Conservation (phyloP, 2,329 filamentous ascomycete species). For the Stachybotrys echinatus region DNA sequence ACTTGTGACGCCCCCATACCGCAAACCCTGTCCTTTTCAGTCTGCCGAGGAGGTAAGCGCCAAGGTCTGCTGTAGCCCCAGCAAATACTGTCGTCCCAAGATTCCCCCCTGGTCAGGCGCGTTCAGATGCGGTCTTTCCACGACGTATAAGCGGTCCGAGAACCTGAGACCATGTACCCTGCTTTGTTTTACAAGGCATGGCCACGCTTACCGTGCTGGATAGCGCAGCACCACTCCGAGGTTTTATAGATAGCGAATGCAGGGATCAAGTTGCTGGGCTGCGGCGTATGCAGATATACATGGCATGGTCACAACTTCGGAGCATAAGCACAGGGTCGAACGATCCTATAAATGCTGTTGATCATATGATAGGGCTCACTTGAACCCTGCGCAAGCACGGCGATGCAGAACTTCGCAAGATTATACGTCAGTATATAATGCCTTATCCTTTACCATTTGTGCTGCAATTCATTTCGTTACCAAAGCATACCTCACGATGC, state of each 20-base stretch:
- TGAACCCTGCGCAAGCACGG: not conserved
- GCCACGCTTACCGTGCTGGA: not conserved
- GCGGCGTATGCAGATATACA: not conserved
- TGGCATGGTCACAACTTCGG: not conserved
- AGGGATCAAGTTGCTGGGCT: not conserved
- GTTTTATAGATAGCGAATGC: not conserved
- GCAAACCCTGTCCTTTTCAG: not conserved
- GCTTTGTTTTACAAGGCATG: not conserved
- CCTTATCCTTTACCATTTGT: not conserved
- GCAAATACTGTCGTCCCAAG: not conserved
- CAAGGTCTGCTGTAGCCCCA: not conserved
- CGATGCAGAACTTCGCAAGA: not conserved
- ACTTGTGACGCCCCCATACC: not conserved
- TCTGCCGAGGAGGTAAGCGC: too few species aligned
- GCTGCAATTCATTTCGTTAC: not conserved
- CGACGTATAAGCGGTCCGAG: not conserved
- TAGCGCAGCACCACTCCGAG: not conserved
- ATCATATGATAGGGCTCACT: not conserved
- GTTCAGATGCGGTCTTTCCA: not conserved
- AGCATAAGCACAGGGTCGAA: not conserved
- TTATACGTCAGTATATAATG: not conserved
- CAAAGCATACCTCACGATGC: not conserved
- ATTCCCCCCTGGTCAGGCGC: not conserved
- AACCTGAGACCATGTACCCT: not conserved
- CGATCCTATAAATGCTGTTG: not conserved